phyloP scores from a whole-genome alignment of 306 rosid genomes.

The Lathyrus aphaca region DNA sequence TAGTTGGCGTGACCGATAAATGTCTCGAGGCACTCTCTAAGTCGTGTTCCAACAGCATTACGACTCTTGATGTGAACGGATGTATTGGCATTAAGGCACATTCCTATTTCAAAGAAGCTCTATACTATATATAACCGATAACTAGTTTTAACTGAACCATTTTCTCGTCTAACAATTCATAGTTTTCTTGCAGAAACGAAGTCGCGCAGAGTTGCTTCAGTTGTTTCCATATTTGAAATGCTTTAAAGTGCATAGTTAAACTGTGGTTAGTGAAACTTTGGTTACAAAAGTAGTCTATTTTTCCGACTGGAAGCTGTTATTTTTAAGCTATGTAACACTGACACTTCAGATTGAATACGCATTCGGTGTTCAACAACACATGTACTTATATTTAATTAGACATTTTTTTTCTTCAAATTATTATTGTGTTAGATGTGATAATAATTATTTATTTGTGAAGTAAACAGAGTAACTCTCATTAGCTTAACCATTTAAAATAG shows the following conservation, averaged over 20 bases:
- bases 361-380: not conserved
- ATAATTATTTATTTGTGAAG: too few relatives aligned
- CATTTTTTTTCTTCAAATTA: not conserved
- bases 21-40: slow-evolving; percentile 74
- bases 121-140: slow-evolving; percentile 1
- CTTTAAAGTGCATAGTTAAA: slow-evolving; percentile 85
- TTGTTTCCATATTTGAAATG: slow-evolving; percentile 74
- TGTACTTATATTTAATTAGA: not conserved
- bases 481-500: too few relatives aligned
- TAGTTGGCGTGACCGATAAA: slow-evolving; percentile 75
- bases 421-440: not conserved
- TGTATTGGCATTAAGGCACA: slow-evolving; percentile 86
- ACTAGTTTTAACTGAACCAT: slow-evolving; percentile 10
- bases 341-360: not conserved
- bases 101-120: slow-evolving; percentile 9
- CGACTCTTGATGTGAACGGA: slow-evolving; percentile 89
- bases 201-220: slow-evolving; percentile 66
- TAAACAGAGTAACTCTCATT: too few relatives aligned
- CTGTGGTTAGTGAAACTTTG: slow-evolving; percentile 30
- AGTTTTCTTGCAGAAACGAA: slow-evolving; percentile 64
- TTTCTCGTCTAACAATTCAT: slow-evolving; percentile 24
- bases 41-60: slow-evolving; percentile 59
- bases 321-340: not conserved
- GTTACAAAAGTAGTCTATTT: slow-evolving; percentile 8
- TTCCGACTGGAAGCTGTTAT: not conserved